Conservation (phyloP, 306 rosid genomes). For the Heteromeles arbutifolia region DNA sequence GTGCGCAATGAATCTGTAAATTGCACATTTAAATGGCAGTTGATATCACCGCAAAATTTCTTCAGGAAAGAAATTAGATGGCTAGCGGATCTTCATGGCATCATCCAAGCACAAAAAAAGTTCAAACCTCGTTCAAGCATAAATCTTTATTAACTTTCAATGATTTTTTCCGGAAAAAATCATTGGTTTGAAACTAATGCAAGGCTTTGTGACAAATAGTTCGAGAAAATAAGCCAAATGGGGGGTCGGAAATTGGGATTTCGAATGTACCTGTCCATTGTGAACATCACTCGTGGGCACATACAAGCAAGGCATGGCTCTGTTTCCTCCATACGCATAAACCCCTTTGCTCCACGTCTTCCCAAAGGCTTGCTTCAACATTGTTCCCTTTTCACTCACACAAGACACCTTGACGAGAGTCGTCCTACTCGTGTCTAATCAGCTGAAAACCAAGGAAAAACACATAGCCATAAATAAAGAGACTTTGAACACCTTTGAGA, state of each 20-base stretch:
- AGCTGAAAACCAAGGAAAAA: neutral
- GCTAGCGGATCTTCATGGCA: neutral
- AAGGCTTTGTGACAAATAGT: neutral
- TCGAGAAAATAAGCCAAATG: neutral
- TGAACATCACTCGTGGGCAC: conserved; percentile 44
- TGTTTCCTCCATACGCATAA: conserved; percentile 36
- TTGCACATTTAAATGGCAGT: neutral
- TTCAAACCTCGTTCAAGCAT: neutral
- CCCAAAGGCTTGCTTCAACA: conserved; percentile 58
- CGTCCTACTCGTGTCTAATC: neutral
- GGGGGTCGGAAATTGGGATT: neutral
- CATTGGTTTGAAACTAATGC: neutral
- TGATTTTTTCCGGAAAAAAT: neutral
- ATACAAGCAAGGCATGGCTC: conserved; percentile 34
- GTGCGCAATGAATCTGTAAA: conserved; percentile 52
- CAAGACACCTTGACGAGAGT: neutral
- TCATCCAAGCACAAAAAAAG: neutral
- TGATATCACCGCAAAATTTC: neutral
- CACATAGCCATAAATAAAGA: neutral
- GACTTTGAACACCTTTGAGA: neutral
- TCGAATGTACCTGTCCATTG: conserved; percentile 48
- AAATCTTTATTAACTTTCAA: neutral
- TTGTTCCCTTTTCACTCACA: conserved; percentile 14
- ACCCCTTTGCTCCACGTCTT: conserved; percentile 34
- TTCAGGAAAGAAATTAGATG: neutral